Percentiles rank a stretch among this genome's conserved stretches.
Conservation (phyloP, 1,139 yeast genomes). For the Magnusiomyces sp. region DNA sequence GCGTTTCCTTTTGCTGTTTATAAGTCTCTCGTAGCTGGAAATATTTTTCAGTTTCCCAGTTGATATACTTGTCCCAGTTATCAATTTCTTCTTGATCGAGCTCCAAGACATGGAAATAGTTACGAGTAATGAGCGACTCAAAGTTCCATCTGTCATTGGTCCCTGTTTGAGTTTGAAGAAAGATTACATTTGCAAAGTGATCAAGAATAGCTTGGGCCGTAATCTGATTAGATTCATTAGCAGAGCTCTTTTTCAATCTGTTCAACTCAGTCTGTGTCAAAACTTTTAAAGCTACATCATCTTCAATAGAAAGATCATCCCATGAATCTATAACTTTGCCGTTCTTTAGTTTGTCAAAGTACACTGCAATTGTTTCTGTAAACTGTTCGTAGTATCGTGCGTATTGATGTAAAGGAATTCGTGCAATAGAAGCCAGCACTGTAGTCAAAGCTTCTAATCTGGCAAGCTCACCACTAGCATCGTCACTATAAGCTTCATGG, state of each 20-base stretch:
- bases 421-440: constrained; percentile 52
- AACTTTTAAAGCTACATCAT: constrained; percentile 7
- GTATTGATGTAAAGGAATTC: constrained; percentile 72
- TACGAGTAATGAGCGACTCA: constrained; percentile 49
- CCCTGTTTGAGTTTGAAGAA: constrained; percentile 52
- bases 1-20: not conserved
- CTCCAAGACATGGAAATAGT: constrained; percentile 43
- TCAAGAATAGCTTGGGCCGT: constrained; percentile 1
- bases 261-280: not conserved
- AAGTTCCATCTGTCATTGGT: constrained; percentile 54
- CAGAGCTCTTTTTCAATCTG: not conserved
- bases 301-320: not conserved
- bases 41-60: constrained; percentile 39
- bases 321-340: not conserved
- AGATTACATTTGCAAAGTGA: constrained; percentile 20
- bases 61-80: constrained; percentile 57
- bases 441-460: constrained; percentile 32
- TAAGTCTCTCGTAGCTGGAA: not conserved
- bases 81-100: constrained; percentile 42
- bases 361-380: not conserved
- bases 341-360: not conserved
- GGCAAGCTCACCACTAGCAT: constrained; percentile 25
- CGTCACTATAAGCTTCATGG: not conserved
- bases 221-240: not conserved
- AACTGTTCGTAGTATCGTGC: constrained; percentile 41